A percentile compares a stretch with the other conserved stretches of the same genome.
Evolutionary conservation across 768 basidiomycete genomes (phyloP).

Genomic region (Cubamyces lactineus): DNA sequence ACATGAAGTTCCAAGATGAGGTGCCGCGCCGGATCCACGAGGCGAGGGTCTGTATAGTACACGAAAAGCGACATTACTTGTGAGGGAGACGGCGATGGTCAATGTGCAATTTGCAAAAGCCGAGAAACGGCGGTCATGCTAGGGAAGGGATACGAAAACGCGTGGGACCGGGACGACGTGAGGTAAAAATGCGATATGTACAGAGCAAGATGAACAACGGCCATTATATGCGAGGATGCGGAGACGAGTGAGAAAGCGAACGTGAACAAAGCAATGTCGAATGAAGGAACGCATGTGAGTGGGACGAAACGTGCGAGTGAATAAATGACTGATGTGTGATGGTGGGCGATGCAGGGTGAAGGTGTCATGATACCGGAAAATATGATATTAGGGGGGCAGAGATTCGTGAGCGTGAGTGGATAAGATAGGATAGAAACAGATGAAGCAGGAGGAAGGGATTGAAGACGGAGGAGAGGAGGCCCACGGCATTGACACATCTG

Average conservation of each 20-base stretch:
- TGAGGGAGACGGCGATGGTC: not conserved
- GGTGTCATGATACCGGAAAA: slow-evolving; percentile 19
- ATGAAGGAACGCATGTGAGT: not conserved
- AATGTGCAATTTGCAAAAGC: not conserved
- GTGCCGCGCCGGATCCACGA: not conserved
- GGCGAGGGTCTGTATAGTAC: slow-evolving; percentile 8
- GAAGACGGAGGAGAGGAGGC: not conserved
- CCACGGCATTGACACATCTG: not conserved
- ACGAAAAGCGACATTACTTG: slow-evolving; percentile 8
- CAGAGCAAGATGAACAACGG: slow-evolving; percentile 13
- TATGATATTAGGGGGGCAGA: slow-evolving; percentile 16
- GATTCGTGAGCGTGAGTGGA: slow-evolving; percentile 5
- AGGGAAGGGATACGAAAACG: not conserved
- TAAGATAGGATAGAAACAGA: not conserved
- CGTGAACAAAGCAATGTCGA: slow-evolving; percentile 2
- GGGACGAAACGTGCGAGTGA: not conserved
- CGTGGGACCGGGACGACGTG: not conserved
- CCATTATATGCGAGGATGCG: slow-evolving; percentile 25
- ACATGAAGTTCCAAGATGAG: slow-evolving; percentile 6
- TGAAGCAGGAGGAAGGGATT: not conserved
- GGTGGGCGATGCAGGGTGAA: not conserved
- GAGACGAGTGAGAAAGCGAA: slow-evolving; percentile 17
- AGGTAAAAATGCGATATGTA: slow-evolving; percentile 9
- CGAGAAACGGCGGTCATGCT: not conserved
- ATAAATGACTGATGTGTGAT: not conserved